phyloP scores from a whole-genome alignment of 2,329 filamentous ascomycete species.

The Ophiostoma sp. region DNA sequence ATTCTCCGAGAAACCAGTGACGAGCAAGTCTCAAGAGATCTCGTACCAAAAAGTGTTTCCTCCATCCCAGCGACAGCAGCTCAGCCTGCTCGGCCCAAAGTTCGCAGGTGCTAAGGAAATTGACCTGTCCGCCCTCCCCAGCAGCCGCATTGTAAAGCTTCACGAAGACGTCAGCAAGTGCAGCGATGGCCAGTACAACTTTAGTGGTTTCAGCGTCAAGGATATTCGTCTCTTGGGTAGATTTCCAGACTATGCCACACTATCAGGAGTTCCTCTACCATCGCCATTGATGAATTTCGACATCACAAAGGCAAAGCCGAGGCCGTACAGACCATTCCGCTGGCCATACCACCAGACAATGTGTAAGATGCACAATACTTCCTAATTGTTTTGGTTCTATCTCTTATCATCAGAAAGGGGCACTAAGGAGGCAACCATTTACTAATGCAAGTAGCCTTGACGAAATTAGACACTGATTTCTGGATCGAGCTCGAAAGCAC shows the following conservation, averaged over 20 bases:
- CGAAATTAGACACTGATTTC: conserved; percentile 74
- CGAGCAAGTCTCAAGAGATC: background rate
- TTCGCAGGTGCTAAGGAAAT: conserved; percentile 5
- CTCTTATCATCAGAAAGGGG: background rate
- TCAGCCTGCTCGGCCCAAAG: background rate
- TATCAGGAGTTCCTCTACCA: conserved; percentile 71
- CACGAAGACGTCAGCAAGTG: conserved; percentile 5
- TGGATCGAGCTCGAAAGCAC: conserved; percentile 83
- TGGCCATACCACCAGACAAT: conserved; percentile 89
- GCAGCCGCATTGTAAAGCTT: background rate
- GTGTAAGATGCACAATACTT: conserved; percentile 55
- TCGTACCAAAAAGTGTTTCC: conserved; percentile 2
- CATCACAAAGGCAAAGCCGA: conserved; percentile 60
- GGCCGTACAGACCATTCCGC: conserved; percentile 75
- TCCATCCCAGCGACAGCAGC: conserved; percentile 5
- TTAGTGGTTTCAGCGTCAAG: conserved; percentile 11
- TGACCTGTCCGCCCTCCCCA: background rate
- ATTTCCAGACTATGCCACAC: conserved; percentile 71
- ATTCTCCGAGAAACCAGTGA: background rate
- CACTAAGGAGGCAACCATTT: background rate
- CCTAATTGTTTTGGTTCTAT: background rate
- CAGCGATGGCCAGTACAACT: background rate
- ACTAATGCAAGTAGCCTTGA: conserved; percentile 54
- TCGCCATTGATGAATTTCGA: conserved; percentile 58
- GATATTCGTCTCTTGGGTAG: conserved; percentile 52